These are phyloP conservation scores for Angomonas deanei DNA, from an alignment of 208 protist genomes.

Conservation along the genomic window DNA sequence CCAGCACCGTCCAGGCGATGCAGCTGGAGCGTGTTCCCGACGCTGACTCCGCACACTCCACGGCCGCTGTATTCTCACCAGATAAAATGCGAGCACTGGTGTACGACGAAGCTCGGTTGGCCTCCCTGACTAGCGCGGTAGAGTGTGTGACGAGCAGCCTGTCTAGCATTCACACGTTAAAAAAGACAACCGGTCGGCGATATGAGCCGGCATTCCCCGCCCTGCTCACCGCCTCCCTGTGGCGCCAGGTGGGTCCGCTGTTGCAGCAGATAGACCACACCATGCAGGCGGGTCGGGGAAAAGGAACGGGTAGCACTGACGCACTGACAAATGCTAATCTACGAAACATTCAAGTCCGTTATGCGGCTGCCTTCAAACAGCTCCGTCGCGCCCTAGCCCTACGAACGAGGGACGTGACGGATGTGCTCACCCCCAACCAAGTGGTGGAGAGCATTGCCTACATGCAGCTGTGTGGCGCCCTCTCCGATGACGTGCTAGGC, in stretches of 20 bases:
- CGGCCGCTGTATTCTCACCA: no score
- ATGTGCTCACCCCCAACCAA: conserved; percentile 17
- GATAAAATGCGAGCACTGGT: no score
- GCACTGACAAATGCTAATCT: no score
- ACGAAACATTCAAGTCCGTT: no score
- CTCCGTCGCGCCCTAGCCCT: conserved; percentile 45
- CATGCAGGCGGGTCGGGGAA: no score
- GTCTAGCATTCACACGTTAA: conserved; percentile 3
- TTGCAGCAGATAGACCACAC: conserved; percentile 8
- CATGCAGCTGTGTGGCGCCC: conserved; percentile 54
- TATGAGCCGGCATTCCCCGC: conserved; percentile 47
- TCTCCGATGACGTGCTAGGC: conserved; percentile 71
- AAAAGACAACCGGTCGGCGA: conserved; percentile 23
- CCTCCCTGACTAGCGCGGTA: background rate
- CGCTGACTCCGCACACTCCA: background rate
- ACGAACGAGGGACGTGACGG: conserved; percentile 29
- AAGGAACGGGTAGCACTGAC: no score
- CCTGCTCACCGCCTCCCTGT: conserved; percentile 43
- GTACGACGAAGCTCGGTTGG: no score
- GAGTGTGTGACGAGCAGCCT: conserved; percentile 11
- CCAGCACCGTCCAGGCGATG: background rate
- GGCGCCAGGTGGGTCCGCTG: conserved; percentile 25
- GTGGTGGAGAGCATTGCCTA: conserved; percentile 34
- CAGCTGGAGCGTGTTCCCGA: no score
- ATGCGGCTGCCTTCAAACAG: conserved; percentile 15